A percentile compares a stretch with the other conserved stretches of the same genome.
Conservation (phyloP, 192 early-diverging fungal genomes). For the Backusella westeae region DNA sequence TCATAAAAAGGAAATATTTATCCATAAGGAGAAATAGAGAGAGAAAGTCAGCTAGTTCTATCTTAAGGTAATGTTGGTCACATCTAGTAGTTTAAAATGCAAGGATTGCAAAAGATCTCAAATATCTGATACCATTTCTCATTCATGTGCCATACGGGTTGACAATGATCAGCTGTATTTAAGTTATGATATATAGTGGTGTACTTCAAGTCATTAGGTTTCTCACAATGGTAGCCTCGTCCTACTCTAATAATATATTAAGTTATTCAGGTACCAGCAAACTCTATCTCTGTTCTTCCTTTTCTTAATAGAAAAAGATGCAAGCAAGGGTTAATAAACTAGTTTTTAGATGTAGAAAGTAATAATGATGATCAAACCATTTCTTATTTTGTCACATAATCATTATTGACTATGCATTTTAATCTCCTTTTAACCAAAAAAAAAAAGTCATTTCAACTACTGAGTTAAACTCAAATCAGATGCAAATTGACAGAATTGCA, state of each 20-base stretch:
- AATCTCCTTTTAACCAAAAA: background rate
- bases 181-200: background rate
- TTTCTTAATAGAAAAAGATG: background rate
- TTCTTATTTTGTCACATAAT: background rate
- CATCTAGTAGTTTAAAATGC: background rate
- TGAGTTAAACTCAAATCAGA: background rate
- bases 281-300: background rate
- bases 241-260: background rate
- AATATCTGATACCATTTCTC: background rate
- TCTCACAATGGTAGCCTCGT: background rate
- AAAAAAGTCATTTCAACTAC: background rate
- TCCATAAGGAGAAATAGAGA: background rate
- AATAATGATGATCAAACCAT: background rate
- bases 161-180: background rate
- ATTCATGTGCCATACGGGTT: background rate
- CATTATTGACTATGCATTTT: background rate
- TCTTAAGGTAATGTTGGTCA: background rate
- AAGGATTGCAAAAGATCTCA: background rate
- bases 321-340: background rate
- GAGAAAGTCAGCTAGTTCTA: background rate
- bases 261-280: background rate
- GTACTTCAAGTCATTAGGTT: background rate
- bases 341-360: background rate
- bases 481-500: conserved; percentile 2
- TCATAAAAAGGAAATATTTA: background rate